Percentiles rank a stretch among this genome's conserved stretches.
These are phyloP conservation scores for Dactylis glomerata DNA, from an alignment of 176 grass and related monocot genomes.

Conservation along the genomic window DNA sequence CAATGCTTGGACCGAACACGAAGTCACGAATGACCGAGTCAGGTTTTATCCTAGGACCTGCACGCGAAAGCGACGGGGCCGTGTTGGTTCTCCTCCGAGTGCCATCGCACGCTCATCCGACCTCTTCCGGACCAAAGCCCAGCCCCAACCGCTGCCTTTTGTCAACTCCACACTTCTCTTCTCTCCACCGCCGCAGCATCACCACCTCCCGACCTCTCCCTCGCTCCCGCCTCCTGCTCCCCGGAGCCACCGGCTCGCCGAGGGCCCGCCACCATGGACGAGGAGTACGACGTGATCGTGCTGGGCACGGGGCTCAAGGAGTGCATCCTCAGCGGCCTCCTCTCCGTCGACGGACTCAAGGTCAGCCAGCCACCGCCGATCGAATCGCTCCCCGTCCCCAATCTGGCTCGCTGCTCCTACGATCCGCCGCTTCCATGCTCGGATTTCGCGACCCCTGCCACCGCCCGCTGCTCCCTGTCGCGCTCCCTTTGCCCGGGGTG, in stretches of 20 bases:
- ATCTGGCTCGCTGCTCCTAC: background rate
- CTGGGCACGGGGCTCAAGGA: constrained; percentile 97
- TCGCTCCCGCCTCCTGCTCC: background rate
- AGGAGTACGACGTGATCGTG: constrained; percentile 97
- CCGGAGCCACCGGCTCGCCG: background rate
- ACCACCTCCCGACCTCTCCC: background rate
- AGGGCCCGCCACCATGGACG: constrained; percentile 60
- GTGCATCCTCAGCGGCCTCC: constrained; percentile 99
- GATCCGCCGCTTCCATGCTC: constrained; percentile 20
- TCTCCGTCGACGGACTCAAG: constrained; percentile 97
- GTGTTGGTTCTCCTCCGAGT: background rate
- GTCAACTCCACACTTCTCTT: constrained; percentile 43
- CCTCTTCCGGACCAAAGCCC: constrained; percentile 16
- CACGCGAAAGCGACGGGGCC: constrained; percentile 13
- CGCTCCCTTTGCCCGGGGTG: background rate
- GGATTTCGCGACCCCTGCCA: background rate
- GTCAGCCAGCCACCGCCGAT: constrained; percentile 15
- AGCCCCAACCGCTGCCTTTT: constrained; percentile 12
- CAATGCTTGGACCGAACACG: no score
- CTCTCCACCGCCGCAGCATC: background rate
- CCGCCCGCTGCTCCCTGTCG: background rate
- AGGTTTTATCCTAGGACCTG: background rate
- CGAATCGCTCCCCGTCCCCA: background rate
- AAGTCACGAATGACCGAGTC: no score
- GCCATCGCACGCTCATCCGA: constrained; percentile 20